Conservation (phyloP, 345 rosid genomes). For the Eucalyptus coolabah region DNA sequence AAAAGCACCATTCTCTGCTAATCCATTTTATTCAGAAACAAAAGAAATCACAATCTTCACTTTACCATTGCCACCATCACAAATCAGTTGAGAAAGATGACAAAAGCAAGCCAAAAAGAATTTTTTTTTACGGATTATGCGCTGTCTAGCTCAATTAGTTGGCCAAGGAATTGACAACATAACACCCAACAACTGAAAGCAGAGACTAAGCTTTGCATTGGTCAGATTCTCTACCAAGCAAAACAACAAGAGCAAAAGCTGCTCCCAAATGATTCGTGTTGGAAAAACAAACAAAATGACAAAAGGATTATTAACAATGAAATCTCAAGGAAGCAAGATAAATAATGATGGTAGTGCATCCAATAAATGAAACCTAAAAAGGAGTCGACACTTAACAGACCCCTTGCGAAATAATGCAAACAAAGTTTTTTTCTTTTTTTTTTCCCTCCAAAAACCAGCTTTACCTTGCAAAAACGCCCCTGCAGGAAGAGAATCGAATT, state of each 20-base stretch:
- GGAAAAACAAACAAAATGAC: not conserved
- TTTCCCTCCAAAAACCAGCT: not conserved
- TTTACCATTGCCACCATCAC: not conserved
- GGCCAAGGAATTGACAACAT: not conserved
- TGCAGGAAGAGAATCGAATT: constrained; percentile 55
- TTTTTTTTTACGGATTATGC: not conserved
- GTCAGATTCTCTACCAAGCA: not conserved
- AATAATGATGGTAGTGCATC: not conserved
- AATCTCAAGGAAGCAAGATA: not conserved
- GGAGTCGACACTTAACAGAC: not conserved
- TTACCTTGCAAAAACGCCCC: constrained; percentile 1
- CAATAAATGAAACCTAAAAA: not conserved
- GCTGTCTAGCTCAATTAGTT: not conserved
- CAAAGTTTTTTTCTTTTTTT: not conserved
- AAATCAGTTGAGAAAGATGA: not conserved
- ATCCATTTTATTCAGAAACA: not conserved
- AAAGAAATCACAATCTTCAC: not conserved
- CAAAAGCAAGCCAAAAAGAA: not conserved
- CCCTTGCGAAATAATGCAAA: not conserved
- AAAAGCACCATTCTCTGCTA: not conserved
- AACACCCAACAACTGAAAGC: not conserved
- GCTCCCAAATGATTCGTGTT: not conserved
- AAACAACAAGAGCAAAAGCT: not conserved
- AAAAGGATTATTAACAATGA: not conserved
- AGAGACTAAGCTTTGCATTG: not conserved